Evolutionary conservation across 306 rosid genomes (phyloP), one percentile per base, ranked within the genome.

Genomic region (Rosa persica): DNA sequence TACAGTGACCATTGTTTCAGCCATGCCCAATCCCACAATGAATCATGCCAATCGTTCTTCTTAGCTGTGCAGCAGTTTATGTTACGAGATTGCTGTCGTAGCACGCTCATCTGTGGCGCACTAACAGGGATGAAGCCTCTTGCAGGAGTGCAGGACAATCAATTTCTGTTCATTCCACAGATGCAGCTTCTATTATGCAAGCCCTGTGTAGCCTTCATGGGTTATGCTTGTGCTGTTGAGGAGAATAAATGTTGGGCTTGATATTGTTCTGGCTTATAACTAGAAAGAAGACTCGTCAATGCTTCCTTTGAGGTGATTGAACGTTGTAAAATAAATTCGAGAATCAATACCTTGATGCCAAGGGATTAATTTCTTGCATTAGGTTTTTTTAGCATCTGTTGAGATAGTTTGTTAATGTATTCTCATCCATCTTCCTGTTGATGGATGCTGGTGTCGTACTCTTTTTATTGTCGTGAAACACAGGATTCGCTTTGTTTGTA

Each of bases 1-100:
- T 60, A 60, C 15, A 12, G 17, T 60, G 25, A 25, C 12, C 8
- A 12, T 60, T 12, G 12, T 10, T 58, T 60, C 38, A 60, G 67
- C 67, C 65, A 4, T 22, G 64, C 15, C 65, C 75, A 9, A 47
- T 58, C 76, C 68, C 17, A 12, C 4, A 58, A 44, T 38, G 36
- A 65, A 19, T 25, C 19, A 12, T 4, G 12, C 42, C 11, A 25
- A 25, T 60, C 48, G 17, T 42, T 48, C 47, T 58, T 49, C 42
- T 6, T 60, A 43, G 65, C 62, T 60, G 44, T 76, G 55, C 47
- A 27, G 70, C 42, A 23, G 71, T 76, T 19, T 27, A 2, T 70
- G 66, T 39, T 39, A 8, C 17, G 60, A 34, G 77, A 34, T 19
- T 58, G 47, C 55, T 36, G 72, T 38, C 12, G 34, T 47, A 48